Conservation (phyloP, 1,284 basidiomycete species). For the Wallemia hederae region DNA sequence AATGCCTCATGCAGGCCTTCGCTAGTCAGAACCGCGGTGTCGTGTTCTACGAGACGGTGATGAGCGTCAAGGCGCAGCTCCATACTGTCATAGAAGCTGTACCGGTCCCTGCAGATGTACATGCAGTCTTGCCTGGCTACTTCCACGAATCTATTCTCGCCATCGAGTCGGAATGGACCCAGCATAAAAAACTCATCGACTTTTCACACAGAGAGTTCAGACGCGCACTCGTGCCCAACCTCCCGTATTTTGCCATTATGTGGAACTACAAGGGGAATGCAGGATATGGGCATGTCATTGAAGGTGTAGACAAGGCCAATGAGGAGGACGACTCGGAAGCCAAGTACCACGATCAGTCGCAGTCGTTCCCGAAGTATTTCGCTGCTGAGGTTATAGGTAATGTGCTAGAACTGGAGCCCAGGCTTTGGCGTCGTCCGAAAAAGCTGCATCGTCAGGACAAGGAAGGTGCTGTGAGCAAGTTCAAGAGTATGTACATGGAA, state of each 20-base stretch:
- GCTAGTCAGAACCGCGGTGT: slow-evolving; percentile 65
- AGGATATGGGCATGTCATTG: slow-evolving; percentile 89
- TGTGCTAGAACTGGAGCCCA: slow-evolving; percentile 59
- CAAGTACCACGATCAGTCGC: slow-evolving; percentile 26
- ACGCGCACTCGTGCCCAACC: slow-evolving; percentile 69
- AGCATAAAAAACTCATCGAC: slow-evolving; percentile 85
- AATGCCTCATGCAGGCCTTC: slow-evolving; percentile 83
- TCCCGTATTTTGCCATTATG: slow-evolving; percentile 95
- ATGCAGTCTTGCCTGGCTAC: slow-evolving; percentile 61
- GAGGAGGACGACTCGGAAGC: slow-evolving; percentile 23
- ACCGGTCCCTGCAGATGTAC: slow-evolving; percentile 56
- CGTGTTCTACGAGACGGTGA: slow-evolving; percentile 76
- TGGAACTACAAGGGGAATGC: slow-evolving; percentile 94
- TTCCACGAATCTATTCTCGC: slow-evolving; percentile 82
- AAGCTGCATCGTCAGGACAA: slow-evolving; percentile 39
- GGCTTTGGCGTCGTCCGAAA: slow-evolving; percentile 52
- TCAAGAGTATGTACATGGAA: slow-evolving; percentile 23
- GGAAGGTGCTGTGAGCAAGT: slow-evolving; percentile 34
- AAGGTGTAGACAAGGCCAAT: slow-evolving; percentile 40
- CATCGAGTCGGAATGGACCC: slow-evolving; percentile 85
- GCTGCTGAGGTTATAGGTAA: slow-evolving; percentile 85
- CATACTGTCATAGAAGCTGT: slow-evolving; percentile 80
- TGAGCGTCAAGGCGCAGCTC: slow-evolving; percentile 52
- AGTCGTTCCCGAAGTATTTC: slow-evolving; percentile 37
- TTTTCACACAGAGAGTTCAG: slow-evolving; percentile 65